Evolutionary conservation across 2,329 filamentous ascomycete species (phyloP).

Genomic region (Colletotrichum orbiculare): DNA sequence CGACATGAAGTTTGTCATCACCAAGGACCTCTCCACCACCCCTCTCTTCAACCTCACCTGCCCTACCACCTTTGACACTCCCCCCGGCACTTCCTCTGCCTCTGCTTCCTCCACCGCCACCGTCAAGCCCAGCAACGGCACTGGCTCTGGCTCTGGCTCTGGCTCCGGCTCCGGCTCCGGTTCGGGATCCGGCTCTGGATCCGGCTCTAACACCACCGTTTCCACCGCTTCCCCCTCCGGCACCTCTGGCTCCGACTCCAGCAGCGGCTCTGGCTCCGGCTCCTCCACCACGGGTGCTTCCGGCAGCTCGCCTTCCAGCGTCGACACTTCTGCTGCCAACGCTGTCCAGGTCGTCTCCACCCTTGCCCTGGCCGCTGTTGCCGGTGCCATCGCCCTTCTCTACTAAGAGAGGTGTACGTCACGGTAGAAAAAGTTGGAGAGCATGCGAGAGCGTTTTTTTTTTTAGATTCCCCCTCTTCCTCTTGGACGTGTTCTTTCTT

Average conservation of each 20-base stretch:
- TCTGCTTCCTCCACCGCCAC: conserved; percentile 37
- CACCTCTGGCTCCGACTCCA: conserved; percentile 25
- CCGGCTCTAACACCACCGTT: conserved; percentile 38
- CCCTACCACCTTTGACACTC: conserved; percentile 54
- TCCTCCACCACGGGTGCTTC: conserved; percentile 16
- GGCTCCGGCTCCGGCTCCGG: conserved; percentile 33
- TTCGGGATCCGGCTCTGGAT: conserved; percentile 21
- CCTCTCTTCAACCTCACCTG: conserved; percentile 66
- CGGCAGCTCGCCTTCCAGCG: conserved; percentile 22
- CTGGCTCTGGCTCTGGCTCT: conserved; percentile 11
- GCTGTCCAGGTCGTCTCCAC: conserved; percentile 33
- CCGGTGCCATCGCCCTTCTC: conserved; percentile 37
- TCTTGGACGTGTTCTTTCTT: conserved; percentile 26
- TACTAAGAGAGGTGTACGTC: conserved; percentile 26
- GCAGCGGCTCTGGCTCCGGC: conserved; percentile 36
- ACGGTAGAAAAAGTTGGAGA: conserved; percentile 21
- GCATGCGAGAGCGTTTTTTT: conserved; percentile 30
- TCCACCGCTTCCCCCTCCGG: conserved; percentile 33
- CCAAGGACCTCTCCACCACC: conserved; percentile 62
- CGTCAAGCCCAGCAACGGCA: conserved; percentile 35
- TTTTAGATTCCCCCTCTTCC: conserved; percentile 14
- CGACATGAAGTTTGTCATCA: conserved; percentile 68
- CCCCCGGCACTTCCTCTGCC: conserved; percentile 40
- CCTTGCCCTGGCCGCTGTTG: conserved; percentile 36
- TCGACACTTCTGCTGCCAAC: conserved; percentile 23